A percentile compares a stretch with the other conserved stretches of the same genome.
Conservation (phyloP, 2,329 filamentous ascomycete species). For the Trichoderma arundinaceum region DNA sequence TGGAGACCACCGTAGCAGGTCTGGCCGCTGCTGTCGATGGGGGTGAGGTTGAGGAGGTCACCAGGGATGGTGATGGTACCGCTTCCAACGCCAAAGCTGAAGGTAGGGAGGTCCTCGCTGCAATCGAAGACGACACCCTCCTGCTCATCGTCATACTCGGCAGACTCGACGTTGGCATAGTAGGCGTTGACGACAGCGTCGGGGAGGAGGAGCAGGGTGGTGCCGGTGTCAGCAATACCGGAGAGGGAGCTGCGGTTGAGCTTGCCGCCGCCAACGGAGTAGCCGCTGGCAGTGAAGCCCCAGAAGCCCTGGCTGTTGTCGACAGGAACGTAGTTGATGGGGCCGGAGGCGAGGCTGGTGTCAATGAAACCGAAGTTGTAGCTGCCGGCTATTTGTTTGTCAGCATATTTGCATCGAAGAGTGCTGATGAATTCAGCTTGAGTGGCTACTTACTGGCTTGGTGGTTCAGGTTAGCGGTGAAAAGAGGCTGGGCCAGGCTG, state of each 20-base stretch:
- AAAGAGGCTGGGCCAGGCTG: conserved; percentile 50
- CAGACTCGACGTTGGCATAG: conserved; percentile 51
- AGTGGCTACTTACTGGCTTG: conserved; percentile 38
- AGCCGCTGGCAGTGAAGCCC: conserved; percentile 44
- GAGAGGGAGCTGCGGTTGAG: conserved; percentile 48
- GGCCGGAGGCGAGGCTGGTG: conserved; percentile 63
- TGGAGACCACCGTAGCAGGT: conserved; percentile 73
- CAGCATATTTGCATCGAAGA: background rate
- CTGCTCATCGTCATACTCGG: conserved; percentile 42
- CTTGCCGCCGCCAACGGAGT: conserved; percentile 33
- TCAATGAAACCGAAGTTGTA: conserved; percentile 80
- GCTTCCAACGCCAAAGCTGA: conserved; percentile 61
- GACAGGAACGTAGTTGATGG: conserved; percentile 66
- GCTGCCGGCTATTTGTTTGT: conserved; percentile 53
- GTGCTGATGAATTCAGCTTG: conserved; percentile 38
- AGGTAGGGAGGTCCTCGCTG: conserved; percentile 51
- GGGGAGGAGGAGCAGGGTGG: conserved; percentile 66
- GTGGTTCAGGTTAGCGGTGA: conserved; percentile 71
- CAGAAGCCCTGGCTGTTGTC: conserved; percentile 70
- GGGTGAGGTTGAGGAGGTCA: conserved; percentile 57
- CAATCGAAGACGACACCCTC: conserved; percentile 56
- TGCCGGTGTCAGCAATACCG: conserved; percentile 64
- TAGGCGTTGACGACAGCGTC: conserved; percentile 55
- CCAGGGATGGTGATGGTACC: conserved; percentile 62
- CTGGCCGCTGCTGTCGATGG: conserved; percentile 39